These are phyloP conservation scores for Clavispora santaluciae DNA, from an alignment of 805 yeast genomes.

Conservation along the genomic window DNA sequence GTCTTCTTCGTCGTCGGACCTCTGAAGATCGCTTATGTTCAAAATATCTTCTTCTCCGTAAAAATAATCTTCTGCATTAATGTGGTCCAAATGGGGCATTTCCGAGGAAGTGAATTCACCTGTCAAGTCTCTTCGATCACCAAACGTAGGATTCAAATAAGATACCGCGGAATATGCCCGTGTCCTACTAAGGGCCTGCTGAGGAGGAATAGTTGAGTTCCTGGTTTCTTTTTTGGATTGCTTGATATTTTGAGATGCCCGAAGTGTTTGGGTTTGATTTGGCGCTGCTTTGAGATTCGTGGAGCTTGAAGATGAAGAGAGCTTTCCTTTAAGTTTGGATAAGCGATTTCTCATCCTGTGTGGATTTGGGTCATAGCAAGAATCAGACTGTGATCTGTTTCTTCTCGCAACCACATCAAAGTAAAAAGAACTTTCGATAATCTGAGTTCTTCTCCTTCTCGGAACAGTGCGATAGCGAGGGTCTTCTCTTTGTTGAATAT, in stretches of 20 bases:
- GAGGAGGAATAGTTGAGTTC: not conserved
- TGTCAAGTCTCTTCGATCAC: slow-evolving; percentile 8
- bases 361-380: slow-evolving; percentile 6
- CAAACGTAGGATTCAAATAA: not conserved
- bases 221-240: not conserved
- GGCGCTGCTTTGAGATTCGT: slow-evolving; percentile 10
- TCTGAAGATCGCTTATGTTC: slow-evolving; percentile 24
- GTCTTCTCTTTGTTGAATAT: slow-evolving; percentile 61
- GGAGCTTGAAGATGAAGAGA: slow-evolving; percentile 1
- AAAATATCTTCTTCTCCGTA: slow-evolving; percentile 27
- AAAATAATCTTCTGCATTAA: slow-evolving; percentile 10
- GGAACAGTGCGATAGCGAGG: slow-evolving; percentile 83
- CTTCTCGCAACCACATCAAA: slow-evolving; percentile 7
- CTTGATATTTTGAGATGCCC: not conserved
- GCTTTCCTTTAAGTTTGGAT: slow-evolving; percentile 7
- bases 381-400: slow-evolving; percentile 11
- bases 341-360: slow-evolving; percentile 5
- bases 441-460: slow-evolving; percentile 54
- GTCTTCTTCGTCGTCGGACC: slow-evolving; percentile 27
- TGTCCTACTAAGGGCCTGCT: not conserved
- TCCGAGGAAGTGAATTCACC: not conserved
- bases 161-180: not conserved
- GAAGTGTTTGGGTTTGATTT: slow-evolving; percentile 1
- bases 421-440: slow-evolving; percentile 5
- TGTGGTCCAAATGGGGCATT: not conserved